Percentiles rank a stretch among this genome's conserved stretches.
phyloP scores from a whole-genome alignment of 2,329 filamentous ascomycete species.

The Monilinia fructicola region DNA sequence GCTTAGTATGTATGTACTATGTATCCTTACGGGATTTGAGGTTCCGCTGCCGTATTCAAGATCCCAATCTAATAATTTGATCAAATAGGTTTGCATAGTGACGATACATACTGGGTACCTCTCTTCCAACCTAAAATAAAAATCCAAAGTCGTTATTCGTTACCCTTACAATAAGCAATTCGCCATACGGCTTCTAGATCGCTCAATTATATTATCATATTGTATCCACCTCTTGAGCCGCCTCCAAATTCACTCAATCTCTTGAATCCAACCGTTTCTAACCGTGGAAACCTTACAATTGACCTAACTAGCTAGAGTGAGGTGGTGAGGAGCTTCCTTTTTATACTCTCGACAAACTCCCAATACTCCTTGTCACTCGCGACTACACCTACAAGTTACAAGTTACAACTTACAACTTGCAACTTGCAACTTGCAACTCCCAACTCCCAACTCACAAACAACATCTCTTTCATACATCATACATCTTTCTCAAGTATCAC shows the following conservation, averaged over 20 bases:
- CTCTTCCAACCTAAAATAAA: too few species aligned
- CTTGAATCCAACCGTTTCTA: slow-evolving; percentile 16
- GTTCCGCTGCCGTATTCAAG: slow-evolving; percentile 10
- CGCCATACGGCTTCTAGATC: slow-evolving; percentile 8
- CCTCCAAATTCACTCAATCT: slow-evolving; percentile 6
- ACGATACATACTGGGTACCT: neutral
- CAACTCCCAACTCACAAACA: neutral
- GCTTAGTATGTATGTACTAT: neutral
- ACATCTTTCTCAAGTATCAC: neutral
- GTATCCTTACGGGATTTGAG: neutral
- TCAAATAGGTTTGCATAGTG: neutral
- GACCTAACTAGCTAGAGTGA: too few species aligned
- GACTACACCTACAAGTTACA: neutral
- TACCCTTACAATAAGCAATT: neutral
- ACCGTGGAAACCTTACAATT: neutral
- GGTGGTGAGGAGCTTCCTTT: neutral
- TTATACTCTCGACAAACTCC: neutral
- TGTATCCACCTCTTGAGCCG: slow-evolving; percentile 15
- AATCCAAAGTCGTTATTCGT: neutral
- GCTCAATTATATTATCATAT: neutral
- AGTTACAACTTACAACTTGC: too few species aligned
- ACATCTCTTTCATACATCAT: neutral
- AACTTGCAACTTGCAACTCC: too few species aligned
- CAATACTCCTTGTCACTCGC: too few species aligned
- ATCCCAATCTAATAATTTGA: slow-evolving; percentile 20